These are phyloP conservation scores for Lepidopterella palustris DNA, from an alignment of 495 filamentous ascomycete genomes.

Conservation along the genomic window DNA sequence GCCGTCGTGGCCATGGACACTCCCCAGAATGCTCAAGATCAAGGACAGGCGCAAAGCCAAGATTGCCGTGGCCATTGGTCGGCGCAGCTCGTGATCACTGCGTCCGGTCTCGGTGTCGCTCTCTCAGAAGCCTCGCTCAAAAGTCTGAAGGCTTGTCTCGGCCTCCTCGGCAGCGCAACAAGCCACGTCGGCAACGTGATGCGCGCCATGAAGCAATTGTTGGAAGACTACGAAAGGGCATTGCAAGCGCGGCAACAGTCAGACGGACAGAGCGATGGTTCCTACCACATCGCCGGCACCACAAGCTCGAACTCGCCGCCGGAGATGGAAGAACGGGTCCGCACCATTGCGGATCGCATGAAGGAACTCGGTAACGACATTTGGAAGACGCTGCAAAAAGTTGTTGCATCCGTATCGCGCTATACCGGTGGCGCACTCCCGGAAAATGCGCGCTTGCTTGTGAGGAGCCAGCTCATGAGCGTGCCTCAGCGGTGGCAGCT, in stretches of 20 bases:
- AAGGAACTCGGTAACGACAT: constrained; percentile 65
- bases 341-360: constrained; percentile 52
- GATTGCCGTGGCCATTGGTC: constrained; percentile 55
- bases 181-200: constrained; percentile 64
- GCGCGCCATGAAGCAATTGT: constrained; percentile 56
- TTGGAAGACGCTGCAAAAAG: constrained; percentile 64
- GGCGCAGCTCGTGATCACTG: constrained; percentile 71
- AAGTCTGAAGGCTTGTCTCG: constrained; percentile 69
- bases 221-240: constrained; percentile 65
- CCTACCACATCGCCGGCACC: not conserved
- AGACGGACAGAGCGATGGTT: not conserved
- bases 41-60: constrained; percentile 24
- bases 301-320: constrained; percentile 24
- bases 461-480: constrained; percentile 69
- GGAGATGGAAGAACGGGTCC: constrained; percentile 38
- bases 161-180: constrained; percentile 70
- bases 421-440: constrained; percentile 81
- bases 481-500: constrained; percentile 69
- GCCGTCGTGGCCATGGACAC: constrained; percentile 20
- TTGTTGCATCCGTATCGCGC: constrained; percentile 70
- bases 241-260: constrained; percentile 20
- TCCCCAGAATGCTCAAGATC: constrained; percentile 3
- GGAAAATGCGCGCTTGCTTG: constrained; percentile 70
- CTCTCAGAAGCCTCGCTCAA: constrained; percentile 78
- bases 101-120: constrained; percentile 76